Evolutionary conservation across 2,329 filamentous ascomycete species (phyloP).

Genomic region (Coniosporium tulheliwenetii): DNA sequence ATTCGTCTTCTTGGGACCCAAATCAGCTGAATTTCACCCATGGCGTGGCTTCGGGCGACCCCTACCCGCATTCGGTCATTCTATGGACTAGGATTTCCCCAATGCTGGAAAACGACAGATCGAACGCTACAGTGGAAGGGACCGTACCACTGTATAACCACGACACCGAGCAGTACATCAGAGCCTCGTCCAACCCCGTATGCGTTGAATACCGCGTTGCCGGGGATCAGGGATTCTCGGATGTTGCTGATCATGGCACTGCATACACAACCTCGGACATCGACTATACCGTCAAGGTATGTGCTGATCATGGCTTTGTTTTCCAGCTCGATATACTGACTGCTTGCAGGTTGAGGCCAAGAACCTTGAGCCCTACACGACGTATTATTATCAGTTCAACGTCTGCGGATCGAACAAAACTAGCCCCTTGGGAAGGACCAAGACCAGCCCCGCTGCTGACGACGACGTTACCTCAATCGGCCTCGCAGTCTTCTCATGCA

Average conservation of each 20-base stretch:
- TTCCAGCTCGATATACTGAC: constrained; percentile 5
- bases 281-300: constrained; percentile 58
- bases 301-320: constrained; percentile 4
- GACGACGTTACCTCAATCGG: constrained; percentile 42
- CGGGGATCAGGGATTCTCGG: constrained; percentile 28
- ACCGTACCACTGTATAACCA: constrained; percentile 37
- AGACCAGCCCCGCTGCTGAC: constrained; percentile 47
- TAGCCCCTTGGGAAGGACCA: constrained; percentile 51
- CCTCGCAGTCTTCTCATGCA: constrained; percentile 56
- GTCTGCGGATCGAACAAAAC: constrained; percentile 47
- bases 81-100: constrained; percentile 26
- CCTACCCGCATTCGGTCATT: constrained; percentile 26
- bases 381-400: constrained; percentile 56
- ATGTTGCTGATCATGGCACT: constrained; percentile 38
- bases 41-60: constrained; percentile 30
- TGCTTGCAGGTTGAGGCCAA: constrained; percentile 43
- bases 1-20: constrained; percentile 12
- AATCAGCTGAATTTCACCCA: constrained; percentile 46
- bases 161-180: constrained; percentile 36
- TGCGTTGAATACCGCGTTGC: constrained; percentile 52
- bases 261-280: constrained; percentile 58
- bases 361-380: constrained; percentile 45
- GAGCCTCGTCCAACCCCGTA: constrained; percentile 42
- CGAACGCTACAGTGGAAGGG: constrained; percentile 38
- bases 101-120: constrained; percentile 21